phyloP scores from a whole-genome alignment of 306 rosid species.

The Hippophae tibetana region DNA sequence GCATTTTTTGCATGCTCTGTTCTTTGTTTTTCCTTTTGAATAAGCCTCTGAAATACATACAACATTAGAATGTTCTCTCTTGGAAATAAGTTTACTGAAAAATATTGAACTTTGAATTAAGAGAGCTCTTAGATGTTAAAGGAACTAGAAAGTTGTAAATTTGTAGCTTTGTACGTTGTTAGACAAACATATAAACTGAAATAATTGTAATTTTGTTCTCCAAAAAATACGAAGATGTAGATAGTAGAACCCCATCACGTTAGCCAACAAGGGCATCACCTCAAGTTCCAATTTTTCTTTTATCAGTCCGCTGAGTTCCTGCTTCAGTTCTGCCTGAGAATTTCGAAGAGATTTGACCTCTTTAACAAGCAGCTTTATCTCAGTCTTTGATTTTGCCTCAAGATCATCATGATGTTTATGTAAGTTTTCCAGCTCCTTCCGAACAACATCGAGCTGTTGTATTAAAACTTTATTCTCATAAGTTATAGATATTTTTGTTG shows the following conservation, averaged over 20 bases:
- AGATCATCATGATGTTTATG: conserved; percentile 60
- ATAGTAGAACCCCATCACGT: background rate
- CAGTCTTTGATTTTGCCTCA: conserved; percentile 79
- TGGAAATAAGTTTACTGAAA: background rate
- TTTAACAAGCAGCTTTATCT: conserved; percentile 62
- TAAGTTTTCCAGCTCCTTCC: conserved; percentile 54
- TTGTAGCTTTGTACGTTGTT: too few species aligned
- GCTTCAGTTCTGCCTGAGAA: conserved; percentile 71
- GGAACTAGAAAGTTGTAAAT: background rate
- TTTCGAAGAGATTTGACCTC: conserved; percentile 83
- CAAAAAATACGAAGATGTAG: background rate
- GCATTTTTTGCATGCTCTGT: conserved; percentile 38
- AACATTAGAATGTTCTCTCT: conserved; percentile 6
- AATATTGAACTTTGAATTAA: background rate
- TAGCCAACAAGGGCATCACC: conserved; percentile 33
- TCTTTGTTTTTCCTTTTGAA: conserved; percentile 66
- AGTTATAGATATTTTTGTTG: conserved; percentile 41
- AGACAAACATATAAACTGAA: too few species aligned
- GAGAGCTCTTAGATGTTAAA: too few species aligned
- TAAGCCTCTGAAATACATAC: conserved; percentile 42
- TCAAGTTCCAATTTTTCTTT: conserved; percentile 74
- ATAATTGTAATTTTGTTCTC: too few species aligned
- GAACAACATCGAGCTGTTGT: conserved; percentile 58
- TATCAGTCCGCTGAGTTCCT: conserved; percentile 56
- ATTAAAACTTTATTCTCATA: conserved; percentile 63